Base-by-base conservation (phyloP, 2,329 filamentous ascomycete genomes). In the Camillea tinctor region DNA sequence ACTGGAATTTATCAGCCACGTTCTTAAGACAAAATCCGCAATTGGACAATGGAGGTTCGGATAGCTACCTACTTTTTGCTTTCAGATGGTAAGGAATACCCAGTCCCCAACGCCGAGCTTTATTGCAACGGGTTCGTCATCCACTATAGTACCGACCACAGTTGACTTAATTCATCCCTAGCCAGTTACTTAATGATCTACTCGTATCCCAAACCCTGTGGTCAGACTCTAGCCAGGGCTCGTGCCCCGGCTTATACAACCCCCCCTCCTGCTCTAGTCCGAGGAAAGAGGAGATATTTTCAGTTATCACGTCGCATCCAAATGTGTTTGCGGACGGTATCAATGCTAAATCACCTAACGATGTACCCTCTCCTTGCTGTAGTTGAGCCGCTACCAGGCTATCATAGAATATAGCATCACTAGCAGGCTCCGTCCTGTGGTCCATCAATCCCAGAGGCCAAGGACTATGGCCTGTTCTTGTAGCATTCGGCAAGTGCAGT, bases 1-100 rank as follows among this genome's bases (percentile, higher is more conserved):
- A 36, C 52, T 66, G 63, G 64, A 66, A 65, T 66, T 44, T 13
- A 2, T 40, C n/a, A 26, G 6, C n/a, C 15, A 17, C 23, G 48
- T 15, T 51, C 8, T n/a, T 21, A n/a, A 48, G 22, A 19, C n/a
- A 6, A 1, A 53, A 24, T 15, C 50, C 20, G 50, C 50, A 21
- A 22, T 51, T 51, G 50, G 50, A 22, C 2, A 19, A 19, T 21
- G 7, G 22, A 2, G 19, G 4, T 7, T 22, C 4, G 19, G 8
- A 23, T 6, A 53, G 5, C 19, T 4, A 21, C 50, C 9, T 19
- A 51, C 50, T 51, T 24, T 22, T 24, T 22, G 20, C 22, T 51
- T 24, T 21, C 50, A 21, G 20, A 24, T 24, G 50, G 6, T 4
- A 3, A 21, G 20, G 6, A 51, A 21, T 22, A 11, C 15, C 19